Conservation (phyloP, 2,329 filamentous ascomycete genomes). For the Ceratocystis ficicola region DNA sequence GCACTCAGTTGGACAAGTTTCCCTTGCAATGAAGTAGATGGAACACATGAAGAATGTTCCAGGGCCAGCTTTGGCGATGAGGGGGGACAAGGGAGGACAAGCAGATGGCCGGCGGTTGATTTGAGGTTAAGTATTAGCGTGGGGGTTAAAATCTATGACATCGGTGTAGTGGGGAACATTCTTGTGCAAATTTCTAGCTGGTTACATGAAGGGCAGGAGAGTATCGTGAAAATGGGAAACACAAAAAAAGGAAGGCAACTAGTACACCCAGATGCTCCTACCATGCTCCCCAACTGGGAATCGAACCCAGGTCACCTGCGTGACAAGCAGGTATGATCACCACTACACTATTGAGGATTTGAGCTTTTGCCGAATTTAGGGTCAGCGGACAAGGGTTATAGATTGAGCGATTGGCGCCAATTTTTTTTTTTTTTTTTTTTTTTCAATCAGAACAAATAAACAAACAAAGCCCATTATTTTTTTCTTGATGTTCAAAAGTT, state of each 20-base stretch:
- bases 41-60: background rate
- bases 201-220: background rate
- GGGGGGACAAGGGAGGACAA: background rate
- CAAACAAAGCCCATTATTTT: no score
- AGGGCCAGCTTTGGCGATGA: background rate
- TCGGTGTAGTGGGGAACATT: background rate
- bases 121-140: background rate
- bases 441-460: no score
- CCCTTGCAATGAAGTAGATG: background rate
- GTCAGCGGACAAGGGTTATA: background rate
- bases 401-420: background rate
- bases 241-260: background rate
- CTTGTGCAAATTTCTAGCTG: background rate
- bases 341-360: constrained; percentile 8
- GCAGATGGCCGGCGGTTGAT: background rate
- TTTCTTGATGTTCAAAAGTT: no score
- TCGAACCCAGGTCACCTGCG: constrained; percentile 10
- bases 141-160: background rate
- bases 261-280: no score
- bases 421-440: no score
- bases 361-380: background rate
- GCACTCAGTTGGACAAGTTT: background rate
- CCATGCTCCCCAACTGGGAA: background rate
- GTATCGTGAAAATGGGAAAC: background rate
- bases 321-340: constrained; percentile 13